Percentiles rank a stretch among this genome's conserved stretches.
phyloP scores from a whole-genome alignment of 352 stramenopile genomes.

The Phytophthora boehmeriae region DNA sequence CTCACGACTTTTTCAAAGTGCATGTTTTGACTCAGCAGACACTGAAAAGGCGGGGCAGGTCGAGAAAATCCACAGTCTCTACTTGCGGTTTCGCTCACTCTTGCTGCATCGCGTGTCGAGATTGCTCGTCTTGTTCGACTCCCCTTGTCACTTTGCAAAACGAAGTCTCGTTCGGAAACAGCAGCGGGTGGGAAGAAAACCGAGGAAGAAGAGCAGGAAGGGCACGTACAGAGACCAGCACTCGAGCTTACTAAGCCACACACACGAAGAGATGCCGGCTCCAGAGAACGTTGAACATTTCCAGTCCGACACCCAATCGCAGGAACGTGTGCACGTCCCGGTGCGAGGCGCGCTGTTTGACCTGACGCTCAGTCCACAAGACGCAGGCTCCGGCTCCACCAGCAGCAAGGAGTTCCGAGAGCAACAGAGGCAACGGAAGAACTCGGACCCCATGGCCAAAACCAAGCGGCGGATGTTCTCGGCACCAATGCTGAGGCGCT shows the following conservation, averaged over 20 bases:
- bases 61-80: too few relatives aligned
- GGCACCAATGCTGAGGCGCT: constrained; percentile 36
- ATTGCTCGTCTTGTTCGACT: too few relatives aligned
- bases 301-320: constrained; percentile 3
- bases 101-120: too few relatives aligned
- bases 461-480: constrained; percentile 49
- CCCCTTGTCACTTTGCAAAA: background rate
- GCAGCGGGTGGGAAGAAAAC: constrained; percentile 14
- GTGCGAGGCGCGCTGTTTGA: constrained; percentile 7
- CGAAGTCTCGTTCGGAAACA: constrained; percentile 14
- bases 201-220: constrained; percentile 39
- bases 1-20: too few relatives aligned
- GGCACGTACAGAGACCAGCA: constrained; percentile 35
- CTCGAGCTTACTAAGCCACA: background rate
- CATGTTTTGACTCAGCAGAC: too few relatives aligned
- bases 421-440: constrained; percentile 13
- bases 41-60: too few relatives aligned
- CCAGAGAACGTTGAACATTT: background rate
- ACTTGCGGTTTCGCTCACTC: too few relatives aligned
- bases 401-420: background rate
- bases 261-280: background rate
- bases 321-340: background rate
- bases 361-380: constrained; percentile 22
- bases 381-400: constrained; percentile 3
- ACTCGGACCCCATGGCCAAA: constrained; percentile 20